Percentiles rank a stretch among this genome's conserved stretches.
Conservation (phyloP, 306 rosid genomes). For the Sicyos edulis region DNA sequence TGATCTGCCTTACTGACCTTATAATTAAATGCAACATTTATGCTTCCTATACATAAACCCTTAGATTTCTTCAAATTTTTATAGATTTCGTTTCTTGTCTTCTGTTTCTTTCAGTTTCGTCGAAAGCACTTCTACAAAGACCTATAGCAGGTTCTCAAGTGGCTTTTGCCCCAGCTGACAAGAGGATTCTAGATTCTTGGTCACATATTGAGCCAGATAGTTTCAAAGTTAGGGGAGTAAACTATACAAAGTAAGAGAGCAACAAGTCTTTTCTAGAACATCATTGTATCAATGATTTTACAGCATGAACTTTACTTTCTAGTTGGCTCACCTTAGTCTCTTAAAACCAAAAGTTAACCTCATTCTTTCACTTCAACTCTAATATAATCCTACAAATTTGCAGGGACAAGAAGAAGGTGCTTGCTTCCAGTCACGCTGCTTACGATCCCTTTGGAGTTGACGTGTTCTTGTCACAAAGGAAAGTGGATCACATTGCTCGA, state of each 20-base stretch:
- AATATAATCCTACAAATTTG: conserved; percentile 25
- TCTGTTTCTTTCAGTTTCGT: conserved; percentile 61
- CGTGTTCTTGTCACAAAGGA: conserved; percentile 78
- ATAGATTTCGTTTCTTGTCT: conserved; percentile 10
- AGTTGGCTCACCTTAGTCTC: background rate
- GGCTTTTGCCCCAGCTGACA: conserved; percentile 78
- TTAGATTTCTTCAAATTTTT: background rate
- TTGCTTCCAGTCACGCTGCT: conserved; percentile 67
- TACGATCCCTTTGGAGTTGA: conserved; percentile 94
- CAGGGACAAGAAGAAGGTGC: conserved; percentile 93
- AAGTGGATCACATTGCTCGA: conserved; percentile 75
- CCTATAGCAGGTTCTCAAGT: conserved; percentile 93
- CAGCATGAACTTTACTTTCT: background rate
- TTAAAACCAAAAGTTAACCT: background rate
- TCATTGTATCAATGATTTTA: background rate
- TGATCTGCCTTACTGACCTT: background rate
- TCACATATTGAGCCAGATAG: conserved; percentile 72
- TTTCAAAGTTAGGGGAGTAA: conserved; percentile 75
- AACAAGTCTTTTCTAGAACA: background rate
- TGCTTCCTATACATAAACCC: background rate
- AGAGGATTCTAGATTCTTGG: conserved; percentile 91
- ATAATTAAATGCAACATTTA: background rate
- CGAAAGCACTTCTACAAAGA: conserved; percentile 70
- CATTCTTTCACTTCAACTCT: background rate
- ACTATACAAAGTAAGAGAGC: conserved; percentile 68